Evolutionary conservation across 2,329 filamentous ascomycete genomes (phyloP).

Genomic region (Aspergillus sp.): DNA sequence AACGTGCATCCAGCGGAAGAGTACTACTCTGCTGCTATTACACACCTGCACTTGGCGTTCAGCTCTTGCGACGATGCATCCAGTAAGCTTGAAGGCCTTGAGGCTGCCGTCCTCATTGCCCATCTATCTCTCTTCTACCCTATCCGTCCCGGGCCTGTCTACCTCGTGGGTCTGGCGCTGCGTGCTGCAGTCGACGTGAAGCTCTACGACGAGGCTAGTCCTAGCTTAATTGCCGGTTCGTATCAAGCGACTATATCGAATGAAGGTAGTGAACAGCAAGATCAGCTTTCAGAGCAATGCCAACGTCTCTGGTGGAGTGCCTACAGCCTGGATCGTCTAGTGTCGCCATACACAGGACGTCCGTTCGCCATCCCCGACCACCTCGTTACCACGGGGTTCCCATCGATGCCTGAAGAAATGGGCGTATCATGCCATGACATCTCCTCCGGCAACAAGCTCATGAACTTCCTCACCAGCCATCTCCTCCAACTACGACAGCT

Average conservation of each 20-base stretch:
- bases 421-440: not conserved
- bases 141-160: not conserved
- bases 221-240: not conserved
- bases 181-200: constrained; percentile 77
- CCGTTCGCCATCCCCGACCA: constrained; percentile 41
- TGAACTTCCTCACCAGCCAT: not conserved
- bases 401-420: not conserved
- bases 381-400: constrained; percentile 6
- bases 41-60: not conserved
- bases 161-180: constrained; percentile 54
- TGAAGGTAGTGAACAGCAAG: constrained; percentile 60
- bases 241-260: not conserved
- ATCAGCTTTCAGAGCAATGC: constrained; percentile 73
- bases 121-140: not conserved
- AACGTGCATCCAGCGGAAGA: not conserved
- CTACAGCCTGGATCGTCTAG: constrained; percentile 78
- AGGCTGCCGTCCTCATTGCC: not conserved
- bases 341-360: constrained; percentile 77
- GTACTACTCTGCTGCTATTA: not conserved
- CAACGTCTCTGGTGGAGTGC: constrained; percentile 85
- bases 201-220: constrained; percentile 50
- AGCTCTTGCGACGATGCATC: not conserved
- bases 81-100: not conserved
- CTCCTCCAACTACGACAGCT: not conserved
- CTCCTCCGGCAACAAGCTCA: not conserved